Conservation (phyloP, 495 filamentous ascomycete genomes). For the Evansstolkia leycettana region DNA sequence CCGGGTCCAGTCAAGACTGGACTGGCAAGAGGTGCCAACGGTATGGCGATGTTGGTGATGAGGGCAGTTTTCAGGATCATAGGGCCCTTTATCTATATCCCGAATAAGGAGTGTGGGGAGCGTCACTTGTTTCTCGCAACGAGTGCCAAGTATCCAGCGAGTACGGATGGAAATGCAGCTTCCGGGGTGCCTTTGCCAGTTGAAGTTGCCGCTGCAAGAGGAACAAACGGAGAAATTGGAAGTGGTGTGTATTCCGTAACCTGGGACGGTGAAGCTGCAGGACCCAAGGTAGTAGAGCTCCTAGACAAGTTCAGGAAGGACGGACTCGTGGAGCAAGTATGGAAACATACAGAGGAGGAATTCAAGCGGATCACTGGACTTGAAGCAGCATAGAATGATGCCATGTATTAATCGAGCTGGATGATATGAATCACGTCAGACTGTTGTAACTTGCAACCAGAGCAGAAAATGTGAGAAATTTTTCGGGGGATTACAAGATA, state of each 20-base stretch:
- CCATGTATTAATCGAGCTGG: no score
- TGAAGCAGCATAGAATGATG: no score
- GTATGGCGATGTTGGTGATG: not conserved
- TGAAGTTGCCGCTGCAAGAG: slow-evolving; percentile 19
- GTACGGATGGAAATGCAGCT: slow-evolving; percentile 8
- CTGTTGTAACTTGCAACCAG: no score
- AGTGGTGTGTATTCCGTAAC: slow-evolving; percentile 42
- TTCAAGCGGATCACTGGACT: slow-evolving; percentile 18
- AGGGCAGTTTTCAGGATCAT: slow-evolving; percentile 8
- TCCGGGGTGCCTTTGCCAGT: slow-evolving; percentile 20
- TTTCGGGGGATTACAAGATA: no score
- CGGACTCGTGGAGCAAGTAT: slow-evolving; percentile 32
- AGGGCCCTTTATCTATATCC: slow-evolving; percentile 16
- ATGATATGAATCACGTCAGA: no score
- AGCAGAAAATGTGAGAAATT: no score
- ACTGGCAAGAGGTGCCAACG: slow-evolving; percentile 4
- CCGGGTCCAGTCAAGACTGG: slow-evolving; percentile 41
- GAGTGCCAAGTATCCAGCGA: slow-evolving; percentile 33
- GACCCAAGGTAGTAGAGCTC: slow-evolving; percentile 17
- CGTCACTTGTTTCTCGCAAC: slow-evolving; percentile 43
- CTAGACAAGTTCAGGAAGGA: slow-evolving; percentile 24
- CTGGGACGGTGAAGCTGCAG: slow-evolving; percentile 26
- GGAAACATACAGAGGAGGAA: slow-evolving; percentile 36
- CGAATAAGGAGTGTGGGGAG: slow-evolving; percentile 36
- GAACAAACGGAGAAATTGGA: slow-evolving; percentile 31